These are phyloP conservation scores for Eucalyptus camaldulensis DNA, from an alignment of 345 rosid species.

Conservation along the genomic window DNA sequence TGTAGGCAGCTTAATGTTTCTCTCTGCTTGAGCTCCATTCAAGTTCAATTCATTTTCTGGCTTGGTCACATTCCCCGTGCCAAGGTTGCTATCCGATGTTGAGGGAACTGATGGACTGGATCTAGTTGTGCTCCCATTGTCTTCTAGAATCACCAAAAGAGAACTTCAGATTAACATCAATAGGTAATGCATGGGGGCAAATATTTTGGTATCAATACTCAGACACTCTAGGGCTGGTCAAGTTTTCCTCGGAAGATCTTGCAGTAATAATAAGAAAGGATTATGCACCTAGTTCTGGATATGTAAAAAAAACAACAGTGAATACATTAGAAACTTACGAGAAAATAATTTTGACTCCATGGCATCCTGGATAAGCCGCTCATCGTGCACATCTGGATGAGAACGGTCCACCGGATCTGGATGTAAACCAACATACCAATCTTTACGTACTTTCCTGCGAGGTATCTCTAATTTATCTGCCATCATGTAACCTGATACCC, in stretches of 20 bases:
- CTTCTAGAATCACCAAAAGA: slow-evolving; percentile 24
- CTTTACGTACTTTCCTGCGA: slow-evolving; percentile 76
- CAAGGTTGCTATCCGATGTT: slow-evolving; percentile 17
- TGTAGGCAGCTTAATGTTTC: slow-evolving; percentile 23
- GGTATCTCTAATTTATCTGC: slow-evolving; percentile 86
- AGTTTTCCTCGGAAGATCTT: not conserved
- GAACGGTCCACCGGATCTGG: slow-evolving; percentile 92
- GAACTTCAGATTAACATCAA: not conserved
- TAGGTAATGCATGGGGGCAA: not conserved
- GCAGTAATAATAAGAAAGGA: not conserved
- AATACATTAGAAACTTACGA: slow-evolving; percentile 38
- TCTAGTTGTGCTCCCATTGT: slow-evolving; percentile 24
- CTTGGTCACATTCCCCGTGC: slow-evolving; percentile 11
- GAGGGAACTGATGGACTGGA: slow-evolving; percentile 25
- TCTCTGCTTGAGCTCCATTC: slow-evolving; percentile 18
- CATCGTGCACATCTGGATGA: slow-evolving; percentile 86
- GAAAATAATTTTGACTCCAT: slow-evolving; percentile 23
- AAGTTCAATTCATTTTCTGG: slow-evolving; percentile 21
- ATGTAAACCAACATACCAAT: slow-evolving; percentile 86
- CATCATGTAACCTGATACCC: slow-evolving; percentile 96
- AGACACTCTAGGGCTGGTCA: not conserved
- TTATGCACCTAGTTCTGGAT: not conserved
- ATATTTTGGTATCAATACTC: not conserved
- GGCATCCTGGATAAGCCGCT: slow-evolving; percentile 52
- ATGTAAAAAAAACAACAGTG: not conserved